Base-by-base conservation (phyloP, 1,139 yeast genomes). In the Komagataea norvegica region DNA sequence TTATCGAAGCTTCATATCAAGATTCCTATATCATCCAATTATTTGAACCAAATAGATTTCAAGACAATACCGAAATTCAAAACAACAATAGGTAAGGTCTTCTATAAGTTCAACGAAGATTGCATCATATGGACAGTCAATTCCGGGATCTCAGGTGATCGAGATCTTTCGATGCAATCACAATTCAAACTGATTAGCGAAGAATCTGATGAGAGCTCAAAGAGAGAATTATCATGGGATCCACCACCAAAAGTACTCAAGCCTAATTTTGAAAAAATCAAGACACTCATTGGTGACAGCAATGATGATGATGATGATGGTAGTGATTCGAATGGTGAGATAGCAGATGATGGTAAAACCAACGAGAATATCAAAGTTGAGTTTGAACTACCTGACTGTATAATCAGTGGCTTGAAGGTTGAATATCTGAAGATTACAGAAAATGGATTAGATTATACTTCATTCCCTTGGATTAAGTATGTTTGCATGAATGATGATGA, bases 381-480 rank as follows among this genome's bases (percentile, higher is more conserved):
- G 40, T 83, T 83, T 50, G 76, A 79, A 42, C 70, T 83, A 35
- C 85, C 85, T 3, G 79, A 82, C 52, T 70, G 74, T 50, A 73
- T 88, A 5, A 74, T 82, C 31, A 74, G 83, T 50, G 89, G 88
- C 2, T 65, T 83, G 40, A 84, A 81, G 54, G 81, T 83, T 21
- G 79, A 83, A 42, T 83, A 78, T 57, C 65, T 83, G 51, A 74
- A 84, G 50, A 79, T 83, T 37, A 74, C 74, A 37, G 93, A 83
- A 54, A 77, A 79, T 10, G 74, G 74, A 49, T 62, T 82, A 41
- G 77, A 77, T 48, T 81, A 81, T 52, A 88, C 83, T 49, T 74
- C 85, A 19, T 82, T 83, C 55, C 91, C 93, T 1, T 83, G 94
- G 94, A 86, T 83, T 3, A 68, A 86, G 43, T 83, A 83, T 55